Base-by-base conservation (phyloP, 2,329 filamentous ascomycete genomes). In the Blastomyces parvus region DNA sequence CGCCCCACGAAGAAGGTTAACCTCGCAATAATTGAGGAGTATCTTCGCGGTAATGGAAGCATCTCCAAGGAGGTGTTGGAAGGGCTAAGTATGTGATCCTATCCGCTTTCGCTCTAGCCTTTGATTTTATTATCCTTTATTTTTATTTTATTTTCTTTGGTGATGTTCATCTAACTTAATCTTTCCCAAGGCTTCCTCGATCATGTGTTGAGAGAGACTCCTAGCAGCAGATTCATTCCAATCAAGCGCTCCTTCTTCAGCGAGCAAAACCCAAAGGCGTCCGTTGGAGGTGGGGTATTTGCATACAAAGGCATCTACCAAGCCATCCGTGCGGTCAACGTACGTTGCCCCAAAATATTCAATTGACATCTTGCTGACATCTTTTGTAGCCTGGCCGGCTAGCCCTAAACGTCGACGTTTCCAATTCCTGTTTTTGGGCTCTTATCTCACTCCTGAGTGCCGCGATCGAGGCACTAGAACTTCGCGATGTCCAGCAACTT, bases 261-360 rank as follows among this genome's bases (percentile, higher is more conserved):
- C 48, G 76, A 78, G 0, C 68, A 78, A 0, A 82, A 82, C 1
- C 71, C 81, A 27, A 75, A 79, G 0, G 73, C 73, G 7, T 75
- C 81, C 3, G 82, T 96, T n/a, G 83, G 86, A 42, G 78, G 82
- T 27, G 85, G 81, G 63, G 80, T 94, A 2, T 86, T 91, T 70
- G 90, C 91, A 0, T 87, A 90, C 78, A 96, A 96, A 73, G 94
- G 94, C 38, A 88, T 91, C 4, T 97, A 96, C 70, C 86, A 91
- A 11, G 91, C 92, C 0, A 86, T 97, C 60, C 86, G 91, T 52
- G 83, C 93, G 27, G 88, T 87, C 57, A 82, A 90, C 65, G 82
- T 83, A 74, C 74, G 70, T 62, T 50, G 11, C 17, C 30, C 33
- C 38, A n/a, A 22, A 30, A 33, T 27, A 50, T 55, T 62, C 64